phyloP scores from a whole-genome alignment of 2,329 filamentous ascomycete genomes.

The Colletotrichum cordylinicola region DNA sequence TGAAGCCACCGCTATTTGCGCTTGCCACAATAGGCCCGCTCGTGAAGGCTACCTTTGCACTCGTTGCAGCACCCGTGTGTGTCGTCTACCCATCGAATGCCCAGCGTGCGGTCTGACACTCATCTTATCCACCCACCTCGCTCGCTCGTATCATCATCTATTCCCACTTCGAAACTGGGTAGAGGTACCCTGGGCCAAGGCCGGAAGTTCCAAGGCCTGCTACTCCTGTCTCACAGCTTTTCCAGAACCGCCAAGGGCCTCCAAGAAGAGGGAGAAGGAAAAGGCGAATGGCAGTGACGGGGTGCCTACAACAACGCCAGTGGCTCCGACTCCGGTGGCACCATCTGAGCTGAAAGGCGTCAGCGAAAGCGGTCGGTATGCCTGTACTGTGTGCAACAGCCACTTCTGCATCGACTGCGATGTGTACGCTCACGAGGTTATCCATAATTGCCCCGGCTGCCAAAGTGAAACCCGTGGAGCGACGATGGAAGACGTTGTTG shows the following conservation, averaged over 20 bases:
- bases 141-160: conserved; percentile 90
- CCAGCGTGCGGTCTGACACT: conserved; percentile 90
- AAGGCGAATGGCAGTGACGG: conserved; percentile 11
- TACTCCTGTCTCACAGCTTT: conserved; percentile 81
- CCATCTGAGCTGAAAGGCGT: conserved; percentile 61
- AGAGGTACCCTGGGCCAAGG: conserved; percentile 84
- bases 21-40: conserved; percentile 84
- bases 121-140: conserved; percentile 91
- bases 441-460: conserved; percentile 96
- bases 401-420: conserved; percentile 99
- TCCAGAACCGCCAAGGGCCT: conserved; percentile 50
- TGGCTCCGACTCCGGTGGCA: conserved; percentile 24
- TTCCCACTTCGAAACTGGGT: conserved; percentile 91
- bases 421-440: conserved; percentile 89
- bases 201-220: conserved; percentile 68
- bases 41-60: conserved; percentile 91
- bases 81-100: conserved; percentile 87
- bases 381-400: conserved; percentile 82
- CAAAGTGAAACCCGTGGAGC: conserved; percentile 55
- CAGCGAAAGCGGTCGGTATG: conserved; percentile 87
- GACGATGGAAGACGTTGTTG: conserved; percentile 23
- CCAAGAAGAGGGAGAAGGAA: conserved; percentile 26
- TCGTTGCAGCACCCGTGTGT: conserved; percentile 87
- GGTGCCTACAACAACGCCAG: conserved; percentile 16
- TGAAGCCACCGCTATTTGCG: conserved; percentile 76